phyloP scores from a whole-genome alignment of 73 alveolate genomes.

The Tetrahymena borealis region DNA sequence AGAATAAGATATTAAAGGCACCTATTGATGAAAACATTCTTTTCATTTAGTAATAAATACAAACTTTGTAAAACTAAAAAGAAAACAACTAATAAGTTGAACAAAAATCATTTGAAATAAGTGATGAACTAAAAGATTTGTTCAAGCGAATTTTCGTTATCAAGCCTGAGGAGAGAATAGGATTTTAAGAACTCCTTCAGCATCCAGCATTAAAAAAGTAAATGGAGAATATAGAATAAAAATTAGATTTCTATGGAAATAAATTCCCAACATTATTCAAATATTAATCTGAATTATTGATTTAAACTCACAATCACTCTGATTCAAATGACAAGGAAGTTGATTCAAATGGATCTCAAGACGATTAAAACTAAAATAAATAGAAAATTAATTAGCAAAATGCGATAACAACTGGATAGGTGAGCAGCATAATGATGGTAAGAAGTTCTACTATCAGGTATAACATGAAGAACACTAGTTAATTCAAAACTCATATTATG shows the following conservation, averaged over 20 bases:
- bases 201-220: background rate
- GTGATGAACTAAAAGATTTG: background rate
- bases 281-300: background rate
- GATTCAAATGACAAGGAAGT: too few species aligned
- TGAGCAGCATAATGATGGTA: background rate
- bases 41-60: too few species aligned
- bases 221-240: background rate
- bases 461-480: background rate
- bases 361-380: background rate
- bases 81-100: background rate
- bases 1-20: background rate
- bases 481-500: background rate
- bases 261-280: background rate
- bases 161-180: background rate
- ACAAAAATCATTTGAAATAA: background rate
- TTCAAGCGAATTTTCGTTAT: background rate
- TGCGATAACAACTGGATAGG: background rate
- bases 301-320: too few species aligned
- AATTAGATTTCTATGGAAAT: background rate
- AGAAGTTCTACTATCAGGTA: background rate
- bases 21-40: background rate
- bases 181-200: background rate
- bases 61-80: background rate
- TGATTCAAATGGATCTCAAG: background rate
- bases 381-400: too few species aligned